Base-by-base conservation (phyloP, 2,329 filamentous ascomycete species). In the Allantophomopsis cytisporea region DNA sequence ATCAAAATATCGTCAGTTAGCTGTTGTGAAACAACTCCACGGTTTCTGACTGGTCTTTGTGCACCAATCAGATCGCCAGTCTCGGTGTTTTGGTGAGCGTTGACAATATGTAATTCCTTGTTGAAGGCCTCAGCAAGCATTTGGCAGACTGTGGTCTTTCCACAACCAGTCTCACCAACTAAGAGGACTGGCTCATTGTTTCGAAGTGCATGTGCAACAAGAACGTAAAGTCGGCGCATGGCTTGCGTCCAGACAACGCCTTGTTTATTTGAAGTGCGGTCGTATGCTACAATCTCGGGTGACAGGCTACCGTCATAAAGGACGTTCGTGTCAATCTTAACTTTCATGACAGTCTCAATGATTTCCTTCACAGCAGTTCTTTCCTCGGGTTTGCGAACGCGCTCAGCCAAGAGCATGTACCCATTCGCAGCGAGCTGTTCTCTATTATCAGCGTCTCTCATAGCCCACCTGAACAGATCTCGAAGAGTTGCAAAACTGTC, bases 41-140 rank as follows among this genome's bases (percentile, higher is more conserved):
- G 76, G 56, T 96, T 96, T 46, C 93, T 74, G 16, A 96, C 75
- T 3, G 91, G 91, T 43, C 91, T 69, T 58, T 98, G 91, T 3
- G 91, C 91, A 47, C 91, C 91, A 47, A 99, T 96, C 10, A 99
- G 68, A 58, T 99, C 91, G 13, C 91, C 89, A 0, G 93, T 96
- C 58, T 99, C 93, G 0, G 91, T 88, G 48, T 98, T 99, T 50
- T 96, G 89, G 59, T 99, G 93, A 2, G 93, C 91, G 55, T 98
- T 99, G 53, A 98, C 81, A 49, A 89, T 91, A 48, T 88, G 79
- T 31, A 99, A 65, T 45, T 83, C 67, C 51, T 81, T 86, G 13
- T 69, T 66, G 45, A 85, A 71, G 4, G 84, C 81, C 52, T 94
- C 82, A 3, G 91, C 87, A 39, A 96, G 71, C 54, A 94, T 72